phyloP scores from a whole-genome alignment of 768 basidiomycete genomes.

The Macrocybe gigantea region DNA sequence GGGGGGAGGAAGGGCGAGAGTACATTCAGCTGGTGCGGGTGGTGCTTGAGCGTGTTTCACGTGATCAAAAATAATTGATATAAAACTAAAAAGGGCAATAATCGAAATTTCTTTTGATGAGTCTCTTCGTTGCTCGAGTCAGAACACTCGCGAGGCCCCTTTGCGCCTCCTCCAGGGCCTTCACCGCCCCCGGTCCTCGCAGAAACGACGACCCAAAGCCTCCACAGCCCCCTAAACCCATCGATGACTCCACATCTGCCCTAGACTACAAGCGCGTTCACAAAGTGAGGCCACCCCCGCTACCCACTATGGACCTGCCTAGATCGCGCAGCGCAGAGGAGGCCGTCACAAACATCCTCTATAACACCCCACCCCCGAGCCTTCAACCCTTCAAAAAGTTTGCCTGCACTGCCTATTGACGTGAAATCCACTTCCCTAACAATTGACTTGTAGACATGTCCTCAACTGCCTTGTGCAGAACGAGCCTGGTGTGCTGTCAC shows the following conservation, averaged over 20 bases:
- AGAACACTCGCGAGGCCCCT: background rate
- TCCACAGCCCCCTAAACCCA: slow-evolving; percentile 71
- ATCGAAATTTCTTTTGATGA: background rate
- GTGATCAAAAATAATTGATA: too few relatives aligned
- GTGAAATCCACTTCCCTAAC: background rate
- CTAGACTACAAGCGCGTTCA: slow-evolving; percentile 85
- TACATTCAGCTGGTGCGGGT: slow-evolving; percentile 63
- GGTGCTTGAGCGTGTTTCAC: slow-evolving; percentile 39
- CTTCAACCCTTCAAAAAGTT: slow-evolving; percentile 91
- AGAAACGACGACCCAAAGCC: slow-evolving; percentile 27
- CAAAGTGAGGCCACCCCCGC: slow-evolving; percentile 68
- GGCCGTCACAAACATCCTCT: slow-evolving; percentile 95
- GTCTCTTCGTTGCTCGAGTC: background rate
- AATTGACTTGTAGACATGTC: slow-evolving; percentile 60
- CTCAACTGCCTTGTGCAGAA: slow-evolving; percentile 99
- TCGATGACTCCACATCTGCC: slow-evolving; percentile 92
- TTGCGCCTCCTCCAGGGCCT: slow-evolving; percentile 2
- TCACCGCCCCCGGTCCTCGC: slow-evolving; percentile 22
- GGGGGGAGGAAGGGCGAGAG: slow-evolving; percentile 54
- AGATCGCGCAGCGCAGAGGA: slow-evolving; percentile 85
- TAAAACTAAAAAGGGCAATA: background rate
- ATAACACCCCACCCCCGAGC: slow-evolving; percentile 92
- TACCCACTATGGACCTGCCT: slow-evolving; percentile 83
- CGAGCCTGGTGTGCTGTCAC: slow-evolving; percentile 97
- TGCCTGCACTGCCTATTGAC: slow-evolving; percentile 13